A percentile compares a stretch with the other conserved stretches of the same genome.
Conservation (phyloP, 257 asterid species). For the Nicotiana sylvestris region DNA sequence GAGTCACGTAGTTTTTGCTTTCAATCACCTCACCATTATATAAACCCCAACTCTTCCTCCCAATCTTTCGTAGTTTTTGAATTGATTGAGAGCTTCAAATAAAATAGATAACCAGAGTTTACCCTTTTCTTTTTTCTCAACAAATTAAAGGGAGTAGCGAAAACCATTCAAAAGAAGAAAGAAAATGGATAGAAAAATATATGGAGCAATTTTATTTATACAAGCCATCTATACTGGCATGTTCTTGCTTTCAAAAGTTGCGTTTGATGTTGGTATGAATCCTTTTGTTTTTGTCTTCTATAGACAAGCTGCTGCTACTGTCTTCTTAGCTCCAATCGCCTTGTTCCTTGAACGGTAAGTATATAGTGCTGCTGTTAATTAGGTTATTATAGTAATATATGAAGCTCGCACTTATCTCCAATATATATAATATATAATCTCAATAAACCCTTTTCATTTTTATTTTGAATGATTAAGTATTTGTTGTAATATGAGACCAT, state of each 20-base stretch:
- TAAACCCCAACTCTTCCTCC: constrained; percentile 1
- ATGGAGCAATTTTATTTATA: constrained; percentile 38
- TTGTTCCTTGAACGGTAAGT: constrained; percentile 49
- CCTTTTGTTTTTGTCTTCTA: constrained; percentile 76
- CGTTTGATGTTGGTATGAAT: constrained; percentile 80
- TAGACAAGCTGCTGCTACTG: constrained; percentile 77
- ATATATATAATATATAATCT: no score
- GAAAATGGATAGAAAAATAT: constrained; percentile 36
- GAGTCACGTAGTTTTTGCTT: neutral
- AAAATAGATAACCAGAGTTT: neutral
- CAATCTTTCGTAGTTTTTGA: neutral
- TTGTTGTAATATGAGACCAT: no score
- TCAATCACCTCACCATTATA: neutral
- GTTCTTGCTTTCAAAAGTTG: constrained; percentile 76
- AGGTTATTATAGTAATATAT: neutral
- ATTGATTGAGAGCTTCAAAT: neutral
- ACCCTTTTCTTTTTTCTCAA: neutral
- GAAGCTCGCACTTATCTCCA: neutral
- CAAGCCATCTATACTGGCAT: constrained; percentile 63
- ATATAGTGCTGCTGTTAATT: no score
- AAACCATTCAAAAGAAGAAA: neutral
- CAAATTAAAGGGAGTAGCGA: neutral
- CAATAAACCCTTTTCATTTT: no score
- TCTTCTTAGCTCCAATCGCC: constrained; percentile 69
- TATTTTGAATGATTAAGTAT: no score